Evolutionary conservation across 164 flowering plant genomes (phyloP).

Genomic region (Tetrastigma voinierianum): DNA sequence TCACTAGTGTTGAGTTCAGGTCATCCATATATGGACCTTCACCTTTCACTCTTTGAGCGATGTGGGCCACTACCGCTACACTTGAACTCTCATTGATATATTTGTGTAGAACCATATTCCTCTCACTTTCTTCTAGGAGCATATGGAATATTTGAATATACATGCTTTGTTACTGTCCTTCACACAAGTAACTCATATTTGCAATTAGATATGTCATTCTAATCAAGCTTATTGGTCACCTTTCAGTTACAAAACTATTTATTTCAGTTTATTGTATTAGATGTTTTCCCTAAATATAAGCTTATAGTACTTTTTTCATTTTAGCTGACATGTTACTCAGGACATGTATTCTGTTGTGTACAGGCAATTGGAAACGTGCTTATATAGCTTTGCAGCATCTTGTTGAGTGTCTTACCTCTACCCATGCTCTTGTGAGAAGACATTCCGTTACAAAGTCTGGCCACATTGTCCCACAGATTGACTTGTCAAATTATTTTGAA

Average conservation of each 20-base stretch:
- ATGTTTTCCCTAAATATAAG: neutral
- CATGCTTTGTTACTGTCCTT: neutral
- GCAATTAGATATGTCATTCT: neutral
- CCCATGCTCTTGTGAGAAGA: constrained; percentile 24
- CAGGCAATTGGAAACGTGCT: constrained; percentile 91
- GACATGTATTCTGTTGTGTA: constrained; percentile 17
- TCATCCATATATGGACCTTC: no score
- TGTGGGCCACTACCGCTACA: no score
- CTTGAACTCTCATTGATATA: no score
- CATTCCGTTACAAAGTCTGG: constrained; percentile 15
- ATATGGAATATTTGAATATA: neutral
- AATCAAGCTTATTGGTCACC: neutral
- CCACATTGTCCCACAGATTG: constrained; percentile 44
- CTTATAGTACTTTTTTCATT: neutral
- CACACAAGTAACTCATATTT: neutral
- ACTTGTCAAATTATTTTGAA: constrained; percentile 60
- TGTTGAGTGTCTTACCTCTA: constrained; percentile 44
- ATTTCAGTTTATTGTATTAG: no score
- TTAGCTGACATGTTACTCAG: constrained; percentile 1
- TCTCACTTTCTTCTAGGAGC: neutral
- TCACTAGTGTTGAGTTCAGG: no score
- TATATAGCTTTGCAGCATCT: constrained; percentile 62
- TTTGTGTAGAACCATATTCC: no score
- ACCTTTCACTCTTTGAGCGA: no score
- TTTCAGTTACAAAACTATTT: neutral